phyloP scores from a whole-genome alignment of 495 filamentous ascomycete species.

The Neurospora sp. region DNA sequence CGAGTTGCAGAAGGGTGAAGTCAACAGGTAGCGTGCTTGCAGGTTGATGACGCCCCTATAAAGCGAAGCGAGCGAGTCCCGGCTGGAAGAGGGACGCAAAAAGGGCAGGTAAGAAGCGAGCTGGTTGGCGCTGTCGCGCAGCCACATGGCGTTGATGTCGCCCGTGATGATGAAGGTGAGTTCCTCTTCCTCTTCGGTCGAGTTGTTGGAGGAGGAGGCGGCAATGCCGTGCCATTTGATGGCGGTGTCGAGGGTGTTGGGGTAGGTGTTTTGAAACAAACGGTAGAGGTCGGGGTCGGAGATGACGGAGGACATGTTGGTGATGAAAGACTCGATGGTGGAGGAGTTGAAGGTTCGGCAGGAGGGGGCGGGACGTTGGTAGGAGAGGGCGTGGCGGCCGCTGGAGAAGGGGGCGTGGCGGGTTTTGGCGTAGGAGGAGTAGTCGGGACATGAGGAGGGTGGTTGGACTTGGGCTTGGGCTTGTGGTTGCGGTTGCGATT shows the following conservation, averaged over 20 bases:
- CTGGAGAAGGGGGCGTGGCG: conserved; percentile 35
- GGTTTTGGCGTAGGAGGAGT: conserved; percentile 35
- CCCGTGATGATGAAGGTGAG: conserved; percentile 39
- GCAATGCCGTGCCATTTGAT: conserved; percentile 52
- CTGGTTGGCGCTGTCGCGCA: conserved; percentile 59
- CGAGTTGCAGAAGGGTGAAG: conserved; percentile 53
- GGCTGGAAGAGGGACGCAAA: conserved; percentile 32
- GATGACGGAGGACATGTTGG: conserved; percentile 37
- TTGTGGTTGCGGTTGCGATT: background rate
- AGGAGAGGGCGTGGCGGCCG: conserved; percentile 40
- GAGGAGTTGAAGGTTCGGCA: conserved; percentile 55
- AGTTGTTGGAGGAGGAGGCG: conserved; percentile 18
- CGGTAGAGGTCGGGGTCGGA: conserved; percentile 55
- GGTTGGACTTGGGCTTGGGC: background rate
- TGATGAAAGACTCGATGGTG: conserved; percentile 44
- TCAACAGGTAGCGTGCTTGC: conserved; percentile 50
- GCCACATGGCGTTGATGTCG: conserved; percentile 73
- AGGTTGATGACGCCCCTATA: conserved; percentile 58
- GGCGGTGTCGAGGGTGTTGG: conserved; percentile 60
- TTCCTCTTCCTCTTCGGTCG: conserved; percentile 21
- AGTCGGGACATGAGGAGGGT: conserved; percentile 38
- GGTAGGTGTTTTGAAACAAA: conserved; percentile 55
- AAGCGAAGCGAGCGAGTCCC: conserved; percentile 44
- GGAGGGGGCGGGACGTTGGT: conserved; percentile 40
- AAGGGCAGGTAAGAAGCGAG: conserved; percentile 53